These are phyloP conservation scores for Pythium rishiriense DNA, from an alignment of 352 stramenopile genomes.

Conservation along the genomic window DNA sequence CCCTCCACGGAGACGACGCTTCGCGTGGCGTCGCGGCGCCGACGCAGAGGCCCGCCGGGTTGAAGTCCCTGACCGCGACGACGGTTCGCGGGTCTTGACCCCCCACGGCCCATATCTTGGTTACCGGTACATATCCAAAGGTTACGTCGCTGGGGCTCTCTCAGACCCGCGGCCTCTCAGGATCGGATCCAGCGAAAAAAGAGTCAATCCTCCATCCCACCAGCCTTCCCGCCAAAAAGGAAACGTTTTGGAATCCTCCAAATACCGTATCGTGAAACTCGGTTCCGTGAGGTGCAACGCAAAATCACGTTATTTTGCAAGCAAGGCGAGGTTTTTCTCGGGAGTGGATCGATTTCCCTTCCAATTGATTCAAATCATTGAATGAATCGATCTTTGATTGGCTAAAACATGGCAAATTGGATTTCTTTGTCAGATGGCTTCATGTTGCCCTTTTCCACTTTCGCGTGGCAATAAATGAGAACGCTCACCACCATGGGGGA, in stretches of 20 bases:
- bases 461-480: not conserved
- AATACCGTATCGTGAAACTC: too few species aligned
- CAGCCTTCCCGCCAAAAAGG: conserved; percentile 18
- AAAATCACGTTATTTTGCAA: too few species aligned
- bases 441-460: conserved; percentile 27
- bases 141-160: not conserved
- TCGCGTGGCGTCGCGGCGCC: not conserved
- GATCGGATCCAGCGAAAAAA: conserved; percentile 12
- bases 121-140: too few species aligned
- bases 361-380: too few species aligned
- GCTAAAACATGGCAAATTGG: not conserved
- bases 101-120: conserved; percentile 14
- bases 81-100: conserved; percentile 18
- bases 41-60: not conserved
- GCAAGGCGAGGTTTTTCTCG: conserved; percentile 3
- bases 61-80: conserved; percentile 9
- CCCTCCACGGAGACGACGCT: conserved; percentile 9
- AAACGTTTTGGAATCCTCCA: too few species aligned
- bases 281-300: too few species aligned
- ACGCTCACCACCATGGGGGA: not conserved
- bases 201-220: too few species aligned
- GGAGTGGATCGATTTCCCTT: too few species aligned
- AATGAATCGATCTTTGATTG: too few species aligned
- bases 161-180: not conserved
- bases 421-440: conserved; percentile 15